Conservation (phyloP, 148 eudicot species). For the Rhododendron simsii region DNA sequence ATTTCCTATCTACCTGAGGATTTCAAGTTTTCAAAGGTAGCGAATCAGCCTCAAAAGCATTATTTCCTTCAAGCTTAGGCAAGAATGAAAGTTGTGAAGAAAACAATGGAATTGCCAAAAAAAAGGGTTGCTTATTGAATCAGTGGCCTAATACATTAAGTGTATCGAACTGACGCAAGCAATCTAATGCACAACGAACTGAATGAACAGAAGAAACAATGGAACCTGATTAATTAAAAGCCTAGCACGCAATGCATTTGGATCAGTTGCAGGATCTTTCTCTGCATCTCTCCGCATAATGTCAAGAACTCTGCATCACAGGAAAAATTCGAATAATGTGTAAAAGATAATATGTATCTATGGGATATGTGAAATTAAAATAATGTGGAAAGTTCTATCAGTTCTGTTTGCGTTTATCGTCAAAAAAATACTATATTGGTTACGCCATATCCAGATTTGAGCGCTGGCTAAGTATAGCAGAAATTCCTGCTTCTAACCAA, state of each 20-base stretch:
- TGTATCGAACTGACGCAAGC: not conserved
- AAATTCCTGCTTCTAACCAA: not conserved
- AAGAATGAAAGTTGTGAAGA: not conserved
- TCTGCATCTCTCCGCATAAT: conserved; percentile 78
- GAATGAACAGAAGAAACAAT: conserved; percentile 3
- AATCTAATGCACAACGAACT: not conserved
- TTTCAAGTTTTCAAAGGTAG: not conserved
- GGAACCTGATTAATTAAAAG: conserved; percentile 69
- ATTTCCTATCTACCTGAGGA: conserved; percentile 85
- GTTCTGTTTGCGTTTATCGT: not conserved
- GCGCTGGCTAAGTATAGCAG: not conserved
- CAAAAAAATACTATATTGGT: not conserved
- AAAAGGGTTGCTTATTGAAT: not conserved
- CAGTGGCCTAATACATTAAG: not conserved
- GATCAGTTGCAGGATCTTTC: conserved; percentile 63
- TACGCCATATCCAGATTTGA: not conserved
- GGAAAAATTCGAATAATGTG: not conserved
- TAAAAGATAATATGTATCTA: not conserved
- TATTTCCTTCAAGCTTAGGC: not conserved
- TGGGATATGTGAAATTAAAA: not conserved
- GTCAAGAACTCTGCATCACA: conserved; percentile 72
- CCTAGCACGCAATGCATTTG: conserved; percentile 66
- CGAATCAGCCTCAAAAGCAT: not conserved
- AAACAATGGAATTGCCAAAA: not conserved
- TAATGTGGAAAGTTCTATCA: not conserved